A percentile compares a stretch with the other conserved stretches of the same genome.
Conservation (phyloP, 495 filamentous ascomycete genomes). For the Cercophora sp. region DNA sequence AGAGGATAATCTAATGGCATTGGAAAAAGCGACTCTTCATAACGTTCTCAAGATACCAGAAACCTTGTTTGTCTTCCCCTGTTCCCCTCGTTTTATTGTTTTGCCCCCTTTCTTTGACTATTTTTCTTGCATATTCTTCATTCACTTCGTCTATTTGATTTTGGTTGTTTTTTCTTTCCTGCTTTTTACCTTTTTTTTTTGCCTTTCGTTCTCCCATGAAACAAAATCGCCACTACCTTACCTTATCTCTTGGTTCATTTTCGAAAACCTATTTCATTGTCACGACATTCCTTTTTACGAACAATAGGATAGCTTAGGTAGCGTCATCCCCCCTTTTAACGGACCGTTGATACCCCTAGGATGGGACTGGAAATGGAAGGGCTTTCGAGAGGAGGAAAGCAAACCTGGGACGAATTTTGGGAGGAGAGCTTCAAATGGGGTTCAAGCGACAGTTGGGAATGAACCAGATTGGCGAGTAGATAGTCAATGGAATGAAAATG, state of each 20-base stretch:
- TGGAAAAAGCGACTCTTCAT: background rate
- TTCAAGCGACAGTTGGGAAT: background rate
- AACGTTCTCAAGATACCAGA: background rate
- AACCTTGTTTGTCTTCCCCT: background rate
- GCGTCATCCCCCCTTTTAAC: no score
- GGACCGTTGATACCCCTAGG: slow-evolving; percentile 5
- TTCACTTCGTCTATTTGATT: background rate
- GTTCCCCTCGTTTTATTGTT: background rate
- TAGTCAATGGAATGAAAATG: no score
- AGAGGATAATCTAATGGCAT: background rate
- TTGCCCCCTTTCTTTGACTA: background rate
- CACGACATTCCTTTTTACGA: background rate
- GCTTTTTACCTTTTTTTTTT: background rate
- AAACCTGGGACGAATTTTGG: no score
- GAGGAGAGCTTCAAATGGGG: no score
- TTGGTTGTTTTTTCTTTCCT: background rate
- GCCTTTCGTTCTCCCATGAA: background rate
- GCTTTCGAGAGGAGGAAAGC: slow-evolving; percentile 2
- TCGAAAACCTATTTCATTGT: background rate
- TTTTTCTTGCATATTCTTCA: background rate
- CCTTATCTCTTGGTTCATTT: background rate
- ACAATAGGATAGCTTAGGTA: background rate
- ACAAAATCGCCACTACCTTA: background rate
- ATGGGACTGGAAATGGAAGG: background rate
- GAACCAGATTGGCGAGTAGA: background rate